Conservation (phyloP, 805 yeast species). For the Kodamaea sagamina region DNA sequence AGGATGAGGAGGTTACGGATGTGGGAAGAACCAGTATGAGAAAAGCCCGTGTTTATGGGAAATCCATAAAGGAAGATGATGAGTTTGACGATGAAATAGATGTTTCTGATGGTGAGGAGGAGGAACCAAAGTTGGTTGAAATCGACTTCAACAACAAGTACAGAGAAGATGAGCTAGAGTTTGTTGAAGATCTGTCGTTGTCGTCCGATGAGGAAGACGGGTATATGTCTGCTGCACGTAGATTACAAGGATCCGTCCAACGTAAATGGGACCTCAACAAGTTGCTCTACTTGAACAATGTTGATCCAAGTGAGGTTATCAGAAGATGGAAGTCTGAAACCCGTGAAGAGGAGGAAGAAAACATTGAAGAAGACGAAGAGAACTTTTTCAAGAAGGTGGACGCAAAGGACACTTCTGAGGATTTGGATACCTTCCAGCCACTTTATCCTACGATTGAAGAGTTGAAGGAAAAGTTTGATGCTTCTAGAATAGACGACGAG, state of each 20-base stretch:
- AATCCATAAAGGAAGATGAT: constrained; percentile 49
- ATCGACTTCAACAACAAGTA: constrained; percentile 46
- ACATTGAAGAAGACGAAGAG: constrained; percentile 43
- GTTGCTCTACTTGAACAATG: constrained; percentile 74
- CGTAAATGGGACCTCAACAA: constrained; percentile 78
- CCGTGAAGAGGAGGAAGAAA: constrained; percentile 41
- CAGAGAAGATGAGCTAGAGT: constrained; percentile 40
- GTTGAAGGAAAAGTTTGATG: constrained; percentile 48
- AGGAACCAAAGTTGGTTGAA: constrained; percentile 47
- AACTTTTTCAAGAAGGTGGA: constrained; percentile 58
- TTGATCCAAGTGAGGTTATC: constrained; percentile 72
- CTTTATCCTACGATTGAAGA: constrained; percentile 42
- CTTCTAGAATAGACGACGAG: constrained; percentile 29
- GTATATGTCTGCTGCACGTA: constrained; percentile 57
- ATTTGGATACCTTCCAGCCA: constrained; percentile 42
- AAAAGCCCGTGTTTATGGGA: constrained; percentile 55
- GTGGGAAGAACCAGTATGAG: constrained; percentile 70
- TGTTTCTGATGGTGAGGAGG: constrained; percentile 38
- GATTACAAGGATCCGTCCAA: constrained; percentile 53
- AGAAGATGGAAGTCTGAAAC: constrained; percentile 67
- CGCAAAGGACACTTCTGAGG: constrained; percentile 25
- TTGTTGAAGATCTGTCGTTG: constrained; percentile 50
- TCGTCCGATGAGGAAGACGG: constrained; percentile 42
- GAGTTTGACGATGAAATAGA: constrained; percentile 46
- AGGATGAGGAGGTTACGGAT: constrained; percentile 36